Evolutionary conservation across 2,329 filamentous ascomycete species (phyloP), one percentile per base, ranked within the genome.

Genomic region (Diaporthe aspalathi): DNA sequence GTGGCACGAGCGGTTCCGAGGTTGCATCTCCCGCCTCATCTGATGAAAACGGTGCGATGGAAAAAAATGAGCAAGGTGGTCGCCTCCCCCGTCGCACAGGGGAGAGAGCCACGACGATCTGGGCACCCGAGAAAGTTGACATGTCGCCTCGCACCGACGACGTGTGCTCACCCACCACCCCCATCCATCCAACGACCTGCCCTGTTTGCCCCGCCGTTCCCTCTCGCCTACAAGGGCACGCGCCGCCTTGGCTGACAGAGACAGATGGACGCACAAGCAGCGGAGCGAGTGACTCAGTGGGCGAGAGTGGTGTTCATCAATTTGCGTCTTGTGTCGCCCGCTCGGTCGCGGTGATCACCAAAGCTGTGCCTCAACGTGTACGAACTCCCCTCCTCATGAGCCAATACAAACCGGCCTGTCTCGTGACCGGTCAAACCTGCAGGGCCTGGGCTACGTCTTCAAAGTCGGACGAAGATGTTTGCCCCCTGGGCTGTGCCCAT

Each of bases 371-470:
- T 65, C n/a, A 38, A 65, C 49, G 38, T 50, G 45, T 43, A 65
- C 29, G 29, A 38, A 38, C 35, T 38, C 11, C n/a, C 24, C 29
- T 38, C 43, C 29, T 50, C 60, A 16, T 50, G 60, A 35, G 35
- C 43, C 6, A 38, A 47, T 45, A 35, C 47, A 27, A 7, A 53
- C 12, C 63, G 45, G 32, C 53, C n/a, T 68, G 53, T 68, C 53
- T 68, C 53, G 53, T 68, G 67, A 52, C 45, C 43, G 14, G 66
- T 56, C 27, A 32, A 29, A 56, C 67, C 43, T 68, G 67, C 67
- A 49, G 53, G 43, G 17, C 45, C 49, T n/a, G 20, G 32, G 27
- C 35, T 27, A 50, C 60, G 2, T 49, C 22, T 22, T 35, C 20
- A 45, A 5, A 65, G 45, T n/a, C 29, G 50, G 60, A 63, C 49